Evolutionary conservation across 2,329 filamentous ascomycete species (phyloP).

Genomic region (Calycina marina): DNA sequence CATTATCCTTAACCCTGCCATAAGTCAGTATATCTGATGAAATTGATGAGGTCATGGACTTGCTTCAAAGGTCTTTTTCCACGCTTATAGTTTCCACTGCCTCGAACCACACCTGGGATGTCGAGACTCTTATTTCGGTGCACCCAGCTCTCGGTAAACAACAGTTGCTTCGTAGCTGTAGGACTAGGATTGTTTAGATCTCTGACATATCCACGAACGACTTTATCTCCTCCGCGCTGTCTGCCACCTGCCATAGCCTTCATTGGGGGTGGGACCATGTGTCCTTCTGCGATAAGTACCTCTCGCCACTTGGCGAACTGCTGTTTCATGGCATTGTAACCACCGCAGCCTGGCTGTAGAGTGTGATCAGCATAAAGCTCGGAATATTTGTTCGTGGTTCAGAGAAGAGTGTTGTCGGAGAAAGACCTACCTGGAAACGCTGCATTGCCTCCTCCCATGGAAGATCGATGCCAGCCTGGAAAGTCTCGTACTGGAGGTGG

Average conservation of each 20-base stretch:
- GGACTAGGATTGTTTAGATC: slow-evolving; percentile 7
- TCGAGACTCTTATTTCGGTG: slow-evolving; percentile 12
- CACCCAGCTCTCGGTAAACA: slow-evolving; percentile 12
- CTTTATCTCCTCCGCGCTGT: slow-evolving; percentile 1
- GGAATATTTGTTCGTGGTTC: neutral
- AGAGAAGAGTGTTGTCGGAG: neutral
- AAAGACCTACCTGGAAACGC: slow-evolving; percentile 7
- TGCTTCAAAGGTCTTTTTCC: too few relatives aligned
- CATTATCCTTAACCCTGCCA: too few relatives aligned
- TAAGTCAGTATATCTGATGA: too few relatives aligned
- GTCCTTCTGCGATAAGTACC: slow-evolving; percentile 15
- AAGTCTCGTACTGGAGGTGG: slow-evolving; percentile 27
- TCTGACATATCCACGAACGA: slow-evolving; percentile 15
- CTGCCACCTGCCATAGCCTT: slow-evolving; percentile 9
- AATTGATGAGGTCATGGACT: too few relatives aligned
- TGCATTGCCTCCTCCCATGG: slow-evolving; percentile 18
- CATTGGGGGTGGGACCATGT: slow-evolving; percentile 18
- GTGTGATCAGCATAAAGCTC: neutral
- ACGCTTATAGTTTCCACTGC: slow-evolving; percentile 17
- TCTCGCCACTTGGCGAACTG: slow-evolving; percentile 15
- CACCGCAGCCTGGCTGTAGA: slow-evolving; percentile 11
- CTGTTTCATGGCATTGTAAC: slow-evolving; percentile 11
- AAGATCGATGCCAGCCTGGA: slow-evolving; percentile 6
- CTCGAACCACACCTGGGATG: slow-evolving; percentile 11
- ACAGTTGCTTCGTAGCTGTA: slow-evolving; percentile 2